These are phyloP conservation scores for Geotrichum macrosporum DNA, from an alignment of 1,139 yeast genomes.

Conservation along the genomic window DNA sequence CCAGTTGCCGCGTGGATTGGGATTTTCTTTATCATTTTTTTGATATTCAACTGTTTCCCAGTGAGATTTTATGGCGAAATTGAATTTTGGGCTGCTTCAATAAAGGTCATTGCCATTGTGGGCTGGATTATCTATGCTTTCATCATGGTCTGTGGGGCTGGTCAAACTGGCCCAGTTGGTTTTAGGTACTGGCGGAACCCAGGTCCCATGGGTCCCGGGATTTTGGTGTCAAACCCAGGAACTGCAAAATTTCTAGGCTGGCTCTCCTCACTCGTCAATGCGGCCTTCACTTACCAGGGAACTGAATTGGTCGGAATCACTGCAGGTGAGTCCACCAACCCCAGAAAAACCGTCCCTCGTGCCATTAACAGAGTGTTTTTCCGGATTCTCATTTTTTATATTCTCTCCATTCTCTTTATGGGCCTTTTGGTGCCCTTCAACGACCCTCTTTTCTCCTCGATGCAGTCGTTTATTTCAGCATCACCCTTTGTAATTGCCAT, in stretches of 20 bases:
- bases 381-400: constrained; percentile 47
- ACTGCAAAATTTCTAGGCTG: constrained; percentile 50
- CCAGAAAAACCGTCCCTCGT: constrained; percentile 53
- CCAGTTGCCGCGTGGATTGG: constrained; percentile 55
- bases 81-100: constrained; percentile 62
- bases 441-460: constrained; percentile 37
- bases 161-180: constrained; percentile 44
- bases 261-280: constrained; percentile 51
- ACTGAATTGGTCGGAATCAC: constrained; percentile 61
- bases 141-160: constrained; percentile 60
- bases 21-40: constrained; percentile 54
- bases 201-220: constrained; percentile 44
- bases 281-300: constrained; percentile 67
- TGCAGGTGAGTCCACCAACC: constrained; percentile 62
- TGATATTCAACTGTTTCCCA: constrained; percentile 50
- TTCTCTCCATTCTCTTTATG: constrained; percentile 46
- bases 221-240: constrained; percentile 43
- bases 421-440: constrained; percentile 48
- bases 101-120: constrained; percentile 53
- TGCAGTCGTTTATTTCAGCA: constrained; percentile 46
- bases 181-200: constrained; percentile 45
- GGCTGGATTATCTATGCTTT: constrained; percentile 58
- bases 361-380: constrained; percentile 57
- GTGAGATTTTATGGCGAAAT: constrained; percentile 61
- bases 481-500: constrained; percentile 59